Conservation (phyloP, 345 rosid genomes). For the Lepidium africanum region DNA sequence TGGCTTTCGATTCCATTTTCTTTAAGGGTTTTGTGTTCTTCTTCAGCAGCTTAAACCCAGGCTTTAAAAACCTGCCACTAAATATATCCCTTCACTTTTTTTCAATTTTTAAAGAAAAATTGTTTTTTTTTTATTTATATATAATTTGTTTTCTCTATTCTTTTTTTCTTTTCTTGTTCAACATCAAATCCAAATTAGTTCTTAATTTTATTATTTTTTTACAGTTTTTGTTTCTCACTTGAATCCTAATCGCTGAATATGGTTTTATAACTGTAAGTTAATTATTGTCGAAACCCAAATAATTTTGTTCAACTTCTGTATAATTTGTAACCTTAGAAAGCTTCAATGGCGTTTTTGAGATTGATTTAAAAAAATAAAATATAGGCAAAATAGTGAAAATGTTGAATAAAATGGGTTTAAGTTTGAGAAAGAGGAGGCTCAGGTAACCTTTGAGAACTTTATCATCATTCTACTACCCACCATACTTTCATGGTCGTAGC, state of each 20-base stretch:
- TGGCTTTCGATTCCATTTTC: constrained; percentile 44
- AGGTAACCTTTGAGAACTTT: constrained; percentile 26
- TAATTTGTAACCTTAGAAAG: too few relatives aligned
- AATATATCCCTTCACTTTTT: not conserved
- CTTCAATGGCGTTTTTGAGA: not conserved
- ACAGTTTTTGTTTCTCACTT: not conserved
- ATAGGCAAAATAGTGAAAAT: not conserved
- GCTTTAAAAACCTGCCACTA: not conserved
- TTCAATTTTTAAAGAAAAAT: too few relatives aligned
- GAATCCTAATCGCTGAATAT: not conserved
- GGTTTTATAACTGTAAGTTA: not conserved
- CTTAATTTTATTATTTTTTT: too few relatives aligned
- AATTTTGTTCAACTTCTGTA: too few relatives aligned
- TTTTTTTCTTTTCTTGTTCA: not conserved
- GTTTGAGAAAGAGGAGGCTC: constrained; percentile 11
- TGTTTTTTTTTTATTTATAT: too few relatives aligned
- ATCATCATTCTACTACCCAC: constrained; percentile 29
- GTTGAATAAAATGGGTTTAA: not conserved
- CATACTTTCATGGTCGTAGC: constrained; percentile 5
- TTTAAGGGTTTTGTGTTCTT: constrained; percentile 20
- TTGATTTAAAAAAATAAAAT: not conserved
- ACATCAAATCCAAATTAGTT: not conserved
- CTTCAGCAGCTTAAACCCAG: constrained; percentile 18
- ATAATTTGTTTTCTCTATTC: too few relatives aligned
- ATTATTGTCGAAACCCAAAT: not conserved